Evolutionary conservation across 805 yeast species (phyloP), one percentile per base, ranked within the genome.

Genomic region (Priceomyces fermenticarens): DNA sequence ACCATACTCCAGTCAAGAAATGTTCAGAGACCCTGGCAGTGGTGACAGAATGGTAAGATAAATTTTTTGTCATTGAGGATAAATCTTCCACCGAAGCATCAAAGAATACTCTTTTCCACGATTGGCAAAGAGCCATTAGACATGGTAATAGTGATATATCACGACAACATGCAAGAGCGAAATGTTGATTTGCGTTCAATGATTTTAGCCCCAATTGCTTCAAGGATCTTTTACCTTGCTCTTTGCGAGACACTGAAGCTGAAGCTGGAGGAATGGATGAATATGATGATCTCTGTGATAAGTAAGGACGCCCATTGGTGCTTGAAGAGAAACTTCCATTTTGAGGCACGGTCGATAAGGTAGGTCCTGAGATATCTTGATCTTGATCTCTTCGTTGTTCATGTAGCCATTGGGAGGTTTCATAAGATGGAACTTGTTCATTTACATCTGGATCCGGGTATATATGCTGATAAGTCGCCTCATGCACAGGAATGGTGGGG

Each of bases 1-100:
- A 88, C 98, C 98, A 91, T n/a, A 91, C 60, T 0, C 90, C 90
- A 3, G 95, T 85, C 44, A 89, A 65, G 44, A 88, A 72, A 51
- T 83, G 84, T 56, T 89, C 97, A 0, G 90, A 80, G 0, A 88
- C 76, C 30, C 89, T 67, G 0, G 87, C 89, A 0, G 76, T 60
- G 1, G 85, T 78, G 15, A 80, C 56, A 14, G 72, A 47, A 3
- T 31, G 30, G 4, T 4, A 20, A 20, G 25, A 20, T 20, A 20
- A 20, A 20, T 20, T 20, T 8, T 20, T 20, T 8, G 25, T 5
- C 14, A 31, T 32, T 10, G 32, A 31, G 20, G 33, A 41, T 10
- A 25, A 28, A 3, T 36, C 15, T 11, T 11, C 25, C 5, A 13
- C 23, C 7, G 48, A 30, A 28, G 36, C 40, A 10, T 43, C 35